Base-by-base conservation (phyloP, 2,329 filamentous ascomycete species). In the Ceratocystis huliohia region DNA sequence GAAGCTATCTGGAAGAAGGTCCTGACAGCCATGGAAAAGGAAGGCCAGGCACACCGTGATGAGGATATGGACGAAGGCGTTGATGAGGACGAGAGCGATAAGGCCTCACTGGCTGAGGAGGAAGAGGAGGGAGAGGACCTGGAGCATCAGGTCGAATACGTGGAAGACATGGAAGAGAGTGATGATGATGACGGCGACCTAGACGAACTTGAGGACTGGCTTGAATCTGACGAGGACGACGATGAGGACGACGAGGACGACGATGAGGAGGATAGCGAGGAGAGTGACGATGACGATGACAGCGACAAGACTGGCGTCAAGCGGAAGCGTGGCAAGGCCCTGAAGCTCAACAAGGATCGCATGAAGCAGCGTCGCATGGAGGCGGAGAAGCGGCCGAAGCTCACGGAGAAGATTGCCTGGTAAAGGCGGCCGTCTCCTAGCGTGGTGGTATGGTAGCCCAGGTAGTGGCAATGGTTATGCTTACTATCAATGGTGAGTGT, bases 1-100 rank as follows among this genome's bases (percentile, higher is more conserved):
- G 91, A 96, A 75, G 82, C 84, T 15, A 91, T 99, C 69, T 99
- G 94, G 94, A 95, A 95, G 83, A 96, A 92, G 82, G 94, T 99
- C 6, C 84, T 99, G 71, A 86, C 87, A 69, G 91, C 91, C 2
- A 81, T 99, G 76, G 94, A 99, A 82, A 84, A 88, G 71, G 88
- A 88, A 71, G 92, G 93, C 68, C 86, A 95, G 72, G 93, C 88
- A 57, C 81, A 84, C 70, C 81, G 90, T 65, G 93, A 96, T 74
- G 85, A 91, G 77, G 93, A 97, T 75, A 76, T 94, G 74, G 93
- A 96, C 74, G 86, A 92, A 71, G 93, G 92, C 8, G 85, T 95
- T 69, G 78, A 80, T 15, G 86, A 88, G 66, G 80, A 85, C 53
- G 86, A 89, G 72, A 82, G 85, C 69, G 87, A 89, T 37, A 81